Conservation (phyloP, 2,329 filamentous ascomycete genomes). For the Botrytis deweyae region DNA sequence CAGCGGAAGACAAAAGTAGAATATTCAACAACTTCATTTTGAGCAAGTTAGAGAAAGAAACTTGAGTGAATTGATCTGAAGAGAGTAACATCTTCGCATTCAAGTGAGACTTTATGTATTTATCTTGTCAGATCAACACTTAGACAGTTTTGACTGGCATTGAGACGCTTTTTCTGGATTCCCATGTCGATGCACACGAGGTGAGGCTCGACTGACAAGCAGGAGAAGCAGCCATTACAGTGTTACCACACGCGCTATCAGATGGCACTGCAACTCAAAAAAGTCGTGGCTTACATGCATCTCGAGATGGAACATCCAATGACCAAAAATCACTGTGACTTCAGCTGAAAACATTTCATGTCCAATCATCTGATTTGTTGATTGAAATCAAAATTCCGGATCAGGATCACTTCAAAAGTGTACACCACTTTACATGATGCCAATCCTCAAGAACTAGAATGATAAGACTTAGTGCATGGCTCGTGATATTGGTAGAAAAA, state of each 20-base stretch:
- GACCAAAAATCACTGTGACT: neutral
- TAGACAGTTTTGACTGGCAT: neutral
- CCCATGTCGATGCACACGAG: constrained; percentile 9
- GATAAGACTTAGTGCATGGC: neutral
- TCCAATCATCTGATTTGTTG: neutral
- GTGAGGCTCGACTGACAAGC: constrained; percentile 11
- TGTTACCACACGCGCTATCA: neutral
- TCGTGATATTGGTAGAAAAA: neutral
- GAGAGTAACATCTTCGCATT: constrained; percentile 11
- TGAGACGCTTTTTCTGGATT: neutral
- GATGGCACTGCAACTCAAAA: neutral
- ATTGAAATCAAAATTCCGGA: constrained; percentile 4
- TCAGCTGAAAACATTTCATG: constrained; percentile 11
- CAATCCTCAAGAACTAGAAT: constrained; percentile 2
- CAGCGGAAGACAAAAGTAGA: constrained; percentile 16
- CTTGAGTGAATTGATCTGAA: constrained; percentile 16
- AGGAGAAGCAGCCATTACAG: neutral
- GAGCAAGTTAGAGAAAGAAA: constrained; percentile 21
- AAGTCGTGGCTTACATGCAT: neutral
- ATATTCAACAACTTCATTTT: constrained; percentile 21
- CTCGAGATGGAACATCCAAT: constrained; percentile 1
- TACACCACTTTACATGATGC: neutral
- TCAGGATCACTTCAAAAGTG: neutral
- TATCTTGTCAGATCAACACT: constrained; percentile 11
- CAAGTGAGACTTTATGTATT: constrained; percentile 19